Base-by-base conservation (phyloP, 805 yeast genomes). In the Kodamaea laetipori region DNA sequence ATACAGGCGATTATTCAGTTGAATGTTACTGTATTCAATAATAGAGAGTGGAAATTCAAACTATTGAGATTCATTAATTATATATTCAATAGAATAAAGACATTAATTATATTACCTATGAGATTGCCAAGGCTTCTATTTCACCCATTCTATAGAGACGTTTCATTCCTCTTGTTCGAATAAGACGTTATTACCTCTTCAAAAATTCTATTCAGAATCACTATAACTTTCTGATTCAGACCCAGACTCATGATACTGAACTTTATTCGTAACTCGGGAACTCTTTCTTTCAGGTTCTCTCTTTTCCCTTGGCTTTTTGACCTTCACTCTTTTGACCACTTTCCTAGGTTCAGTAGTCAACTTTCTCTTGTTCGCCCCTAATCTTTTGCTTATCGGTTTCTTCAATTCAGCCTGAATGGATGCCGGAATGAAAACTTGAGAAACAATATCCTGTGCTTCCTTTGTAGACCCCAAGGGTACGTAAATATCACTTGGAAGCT, bases 401-500 rank as follows among this genome's bases (percentile, higher is more conserved):
- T 53, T 48, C 41, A 83, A 56, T 30, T 64, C 66, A 26, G 63
- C 63, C 24, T 73, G 59, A 17, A 76, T 53, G 0, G 56, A 55
- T 11, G 80, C 82, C 1, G 81, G 73, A 27, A 87, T 70, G 53
- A 73, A 87, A 2, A 79, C 73, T 13, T 68, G 78, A 3, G 79
- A 69, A 0, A 82, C 74, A 15, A 81, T 67, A 10, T 60, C 63
- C 47, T 81, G 84, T 2, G 88, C 84, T 47, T 80, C 84, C 11
- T 69, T 64, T 2, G 77, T 57, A n/a, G 77, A 69, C 6, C 69
- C 67, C 71, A 84, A 79, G 1, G 86, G 79, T n/a, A 71, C 66
- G 61, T 76, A 88, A 6, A 86, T 58, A 56, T 89, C 96, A n/a
- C 73, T 63, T 0, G 92, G 83, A 13, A 89, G 60, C 13, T 78